Base-by-base conservation (phyloP, 164 flowering plant genomes). In the Chloranthus sessilifolius region DNA sequence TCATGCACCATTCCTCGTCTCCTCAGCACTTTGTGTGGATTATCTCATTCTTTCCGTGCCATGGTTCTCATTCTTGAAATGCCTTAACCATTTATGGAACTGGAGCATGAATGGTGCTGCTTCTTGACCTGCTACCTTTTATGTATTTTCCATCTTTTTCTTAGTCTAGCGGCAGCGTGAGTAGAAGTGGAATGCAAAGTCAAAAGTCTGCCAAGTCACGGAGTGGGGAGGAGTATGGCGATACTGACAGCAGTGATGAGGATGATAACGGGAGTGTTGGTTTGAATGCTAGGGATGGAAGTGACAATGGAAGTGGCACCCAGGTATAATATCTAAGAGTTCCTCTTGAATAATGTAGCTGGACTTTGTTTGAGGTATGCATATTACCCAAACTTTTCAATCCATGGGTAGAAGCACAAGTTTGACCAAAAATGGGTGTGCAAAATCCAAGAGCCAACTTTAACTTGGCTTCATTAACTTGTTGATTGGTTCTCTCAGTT, bases 121-220 rank as follows among this genome's bases (percentile, higher is more conserved):
- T n/a, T n/a, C n/a, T n/a, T n/a, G n/a, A n/a, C n/a, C n/a, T n/a
- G n/a, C n/a, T n/a, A n/a, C n/a, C n/a, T n/a, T n/a, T n/a, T 5
- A 50, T 36, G n/a, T 15, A 1, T 1, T 43, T 47, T 17, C 27
- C 41, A 25, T 27, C 28, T 23, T 34, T 63, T 48, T 57, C 22
- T 60, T 74, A 79, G 84, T 79, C 80, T 44, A 80, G 87, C 50
- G 85, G 83, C 41, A 83, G 91, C 65, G 87, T 79, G 47, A 80
- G 86, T 58, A 86, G 76, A 66, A 80, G 86, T 68, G 77, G 75
- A n/a, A 61, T 65, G 25, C 66, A 62, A 39, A 62, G 71, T 37
- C 62, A 66, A 56, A 74, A 63, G 37, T 67, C 71, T 55, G 33
- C 57, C 14, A 59, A 69, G 51, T 62, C 72, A 51, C 71, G 59